phyloP scores from a whole-genome alignment of 2,329 filamentous ascomycete genomes.

The Penicillium sp. region DNA sequence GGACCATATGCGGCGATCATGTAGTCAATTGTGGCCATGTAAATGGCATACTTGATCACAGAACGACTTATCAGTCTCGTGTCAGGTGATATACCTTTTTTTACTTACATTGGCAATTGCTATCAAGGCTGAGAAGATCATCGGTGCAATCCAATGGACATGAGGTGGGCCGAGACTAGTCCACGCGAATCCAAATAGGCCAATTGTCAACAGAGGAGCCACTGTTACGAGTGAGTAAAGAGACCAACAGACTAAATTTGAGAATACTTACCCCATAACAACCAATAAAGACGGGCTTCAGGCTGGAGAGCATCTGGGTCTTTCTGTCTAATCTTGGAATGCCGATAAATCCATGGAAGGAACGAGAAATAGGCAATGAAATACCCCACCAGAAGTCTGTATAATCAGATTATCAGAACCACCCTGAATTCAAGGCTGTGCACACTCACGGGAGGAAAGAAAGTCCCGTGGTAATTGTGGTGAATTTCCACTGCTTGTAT shows the following conservation, averaged over 20 bases:
- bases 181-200: slow-evolving; percentile 62
- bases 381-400: slow-evolving; percentile 55
- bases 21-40: slow-evolving; percentile 66
- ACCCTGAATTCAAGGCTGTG: background rate
- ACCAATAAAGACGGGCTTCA: slow-evolving; percentile 58
- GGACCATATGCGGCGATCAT: slow-evolving; percentile 65
- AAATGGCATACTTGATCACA: slow-evolving; percentile 45
- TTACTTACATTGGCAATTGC: slow-evolving; percentile 58
- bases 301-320: slow-evolving; percentile 56
- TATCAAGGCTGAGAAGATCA: slow-evolving; percentile 59
- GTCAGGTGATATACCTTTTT: background rate
- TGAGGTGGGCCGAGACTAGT: slow-evolving; percentile 53
- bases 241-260: background rate
- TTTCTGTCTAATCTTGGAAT: slow-evolving; percentile 40
- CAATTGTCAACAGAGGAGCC: slow-evolving; percentile 57
- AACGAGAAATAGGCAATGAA: slow-evolving; percentile 56
- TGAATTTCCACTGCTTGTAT: slow-evolving; percentile 60
- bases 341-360: slow-evolving; percentile 52
- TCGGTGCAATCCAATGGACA: slow-evolving; percentile 60
- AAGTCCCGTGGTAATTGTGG: slow-evolving; percentile 48
- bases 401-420: background rate
- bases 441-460: slow-evolving; percentile 52
- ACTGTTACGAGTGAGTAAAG: slow-evolving; percentile 29
- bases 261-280: slow-evolving; percentile 49
- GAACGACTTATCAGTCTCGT: background rate